These are phyloP conservation scores for Solanum ossicruentum DNA, from an alignment of 257 asterid species.

Conservation along the genomic window DNA sequence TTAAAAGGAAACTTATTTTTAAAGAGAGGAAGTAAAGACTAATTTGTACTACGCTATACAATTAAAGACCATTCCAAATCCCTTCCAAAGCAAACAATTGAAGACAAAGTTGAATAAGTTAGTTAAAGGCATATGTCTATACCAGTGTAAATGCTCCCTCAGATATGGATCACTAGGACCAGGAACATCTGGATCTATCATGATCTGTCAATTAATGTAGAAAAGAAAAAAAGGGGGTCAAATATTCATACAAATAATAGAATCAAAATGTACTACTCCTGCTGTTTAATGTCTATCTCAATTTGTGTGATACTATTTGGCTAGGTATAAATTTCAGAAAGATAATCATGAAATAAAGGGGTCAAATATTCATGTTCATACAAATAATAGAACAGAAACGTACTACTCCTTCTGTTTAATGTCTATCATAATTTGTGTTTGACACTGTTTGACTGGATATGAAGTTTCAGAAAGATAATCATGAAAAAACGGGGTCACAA, in stretches of 20 bases:
- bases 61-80: neutral
- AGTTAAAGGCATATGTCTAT: neutral
- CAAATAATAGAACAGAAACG: neutral
- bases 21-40: neutral
- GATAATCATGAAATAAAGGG: too few species aligned
- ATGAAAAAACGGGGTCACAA: too few species aligned
- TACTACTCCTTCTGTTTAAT: too few species aligned
- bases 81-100: neutral
- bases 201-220: constrained; percentile 7
- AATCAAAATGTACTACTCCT: neutral
- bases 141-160: constrained; percentile 38
- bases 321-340: neutral
- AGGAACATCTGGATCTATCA: constrained; percentile 41
- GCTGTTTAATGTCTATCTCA: neutral
- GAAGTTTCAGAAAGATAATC: too few species aligned
- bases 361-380: neutral
- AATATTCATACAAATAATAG: neutral
- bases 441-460: neutral
- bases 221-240: neutral
- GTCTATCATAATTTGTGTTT: too few species aligned
- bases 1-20: neutral
- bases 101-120: neutral
- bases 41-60: neutral
- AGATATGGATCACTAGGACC: constrained; percentile 43
- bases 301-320: neutral